A percentile compares a stretch with the other conserved stretches of the same genome.
Conservation (phyloP, 805 yeast species). For the Brettanomyces nanus region DNA sequence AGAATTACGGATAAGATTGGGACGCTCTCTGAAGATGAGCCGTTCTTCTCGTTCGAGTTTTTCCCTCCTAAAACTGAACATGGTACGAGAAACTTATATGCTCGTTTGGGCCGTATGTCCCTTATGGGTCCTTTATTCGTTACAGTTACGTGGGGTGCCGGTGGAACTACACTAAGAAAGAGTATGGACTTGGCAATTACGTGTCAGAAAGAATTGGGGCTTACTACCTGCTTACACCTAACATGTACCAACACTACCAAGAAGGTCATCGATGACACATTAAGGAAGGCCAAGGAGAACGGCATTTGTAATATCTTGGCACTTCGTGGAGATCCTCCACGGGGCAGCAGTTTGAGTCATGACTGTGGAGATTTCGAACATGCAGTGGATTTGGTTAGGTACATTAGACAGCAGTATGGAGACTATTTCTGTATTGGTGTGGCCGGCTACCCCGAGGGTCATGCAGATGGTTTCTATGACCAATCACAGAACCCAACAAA, state of each 20-base stretch:
- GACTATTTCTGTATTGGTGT: slow-evolving; percentile 91
- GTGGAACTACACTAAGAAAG: slow-evolving; percentile 86
- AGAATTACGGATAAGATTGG: slow-evolving; percentile 47
- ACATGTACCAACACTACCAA: slow-evolving; percentile 92
- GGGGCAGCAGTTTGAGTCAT: slow-evolving; percentile 48
- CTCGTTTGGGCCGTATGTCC: slow-evolving; percentile 84
- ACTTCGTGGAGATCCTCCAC: slow-evolving; percentile 91
- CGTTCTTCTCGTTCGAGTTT: slow-evolving; percentile 82
- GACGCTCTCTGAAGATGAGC: slow-evolving; percentile 34
- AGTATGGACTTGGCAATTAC: slow-evolving; percentile 76
- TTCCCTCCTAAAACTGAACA: slow-evolving; percentile 94
- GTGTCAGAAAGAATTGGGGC: slow-evolving; percentile 63
- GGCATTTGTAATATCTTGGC: slow-evolving; percentile 90
- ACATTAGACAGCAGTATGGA: slow-evolving; percentile 63
- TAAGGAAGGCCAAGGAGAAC: slow-evolving; percentile 56
- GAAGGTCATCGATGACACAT: slow-evolving; percentile 69
- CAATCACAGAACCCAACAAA: slow-evolving; percentile 53
- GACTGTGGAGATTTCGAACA: slow-evolving; percentile 48
- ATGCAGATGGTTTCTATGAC: slow-evolving; percentile 74
- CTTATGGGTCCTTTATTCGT: slow-evolving; percentile 83
- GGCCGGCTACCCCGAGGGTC: slow-evolving; percentile 98
- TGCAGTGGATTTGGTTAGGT: slow-evolving; percentile 82
- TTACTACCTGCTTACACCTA: slow-evolving; percentile 90
- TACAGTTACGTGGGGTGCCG: slow-evolving; percentile 98
- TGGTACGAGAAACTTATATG: slow-evolving; percentile 77